phyloP scores from a whole-genome alignment of 2,329 filamentous ascomycete genomes.

The Ceratocystis albifundus region DNA sequence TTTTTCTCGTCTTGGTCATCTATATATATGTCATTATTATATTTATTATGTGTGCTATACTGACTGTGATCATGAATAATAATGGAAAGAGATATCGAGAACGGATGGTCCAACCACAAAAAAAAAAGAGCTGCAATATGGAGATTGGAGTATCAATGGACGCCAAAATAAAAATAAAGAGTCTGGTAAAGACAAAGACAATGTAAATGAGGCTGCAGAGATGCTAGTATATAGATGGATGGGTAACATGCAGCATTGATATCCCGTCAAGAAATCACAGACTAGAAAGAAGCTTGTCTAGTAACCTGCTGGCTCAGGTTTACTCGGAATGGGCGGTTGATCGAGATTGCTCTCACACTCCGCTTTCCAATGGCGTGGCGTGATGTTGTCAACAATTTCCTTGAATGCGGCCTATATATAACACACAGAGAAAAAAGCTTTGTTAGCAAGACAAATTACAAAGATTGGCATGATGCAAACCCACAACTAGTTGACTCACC shows the following conservation, averaged over 20 bases:
- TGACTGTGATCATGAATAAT: neutral
- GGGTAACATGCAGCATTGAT: neutral
- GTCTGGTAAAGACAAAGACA: neutral
- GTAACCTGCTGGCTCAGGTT: slow-evolving; percentile 43
- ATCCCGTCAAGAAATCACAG: neutral
- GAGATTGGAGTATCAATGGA: neutral
- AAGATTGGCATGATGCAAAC: neutral
- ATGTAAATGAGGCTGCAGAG: neutral
- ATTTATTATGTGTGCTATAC: neutral
- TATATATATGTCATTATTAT: neutral
- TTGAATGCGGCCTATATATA: slow-evolving; percentile 68
- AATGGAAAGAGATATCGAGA: neutral
- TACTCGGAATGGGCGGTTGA: slow-evolving; percentile 36
- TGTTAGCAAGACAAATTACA: neutral
- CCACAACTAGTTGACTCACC: slow-evolving; percentile 36
- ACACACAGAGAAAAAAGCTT: neutral
- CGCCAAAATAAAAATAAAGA: neutral
- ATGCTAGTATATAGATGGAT: too few relatives aligned
- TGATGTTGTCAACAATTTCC: slow-evolving; percentile 78
- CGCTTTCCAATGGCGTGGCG: slow-evolving; percentile 62
- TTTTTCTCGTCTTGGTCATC: neutral
- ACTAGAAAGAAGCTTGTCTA: slow-evolving; percentile 25
- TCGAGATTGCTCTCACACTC: slow-evolving; percentile 40
- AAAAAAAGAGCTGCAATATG: neutral
- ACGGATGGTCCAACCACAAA: neutral